These are phyloP conservation scores for cucumber (Cucumis sativus) DNA, from an alignment of 306 rosid species.

Conservation along the genomic window Cucumber_9930_V3 NC_026659.2:11364501-11365000, in stretches of 20 bases:
- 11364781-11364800: slow-evolving; percentile 45
- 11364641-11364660: too few relatives aligned
- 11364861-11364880: slow-evolving; percentile 44
- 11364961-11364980: not conserved
- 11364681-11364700: too few relatives aligned
- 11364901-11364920: slow-evolving; percentile 32
- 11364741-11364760: not conserved
- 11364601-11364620: slow-evolving; percentile 40
- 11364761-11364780: slow-evolving; percentile 65
- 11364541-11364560: slow-evolving; percentile 62
- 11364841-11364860: slow-evolving; percentile 56
- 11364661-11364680: too few relatives aligned
- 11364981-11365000: not conserved
- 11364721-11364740: not conserved
- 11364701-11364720: too few relatives aligned
- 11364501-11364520: slow-evolving; percentile 75
- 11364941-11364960: not conserved
- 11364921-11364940: slow-evolving; percentile 43
- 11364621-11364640: not conserved
- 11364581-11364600: slow-evolving; percentile 61
- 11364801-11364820: slow-evolving; percentile 56
- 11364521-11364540: slow-evolving; percentile 51
- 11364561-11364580: slow-evolving; percentile 69
- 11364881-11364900: slow-evolving; percentile 36
- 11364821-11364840: slow-evolving; percentile 55